Conservation (phyloP, 2,329 filamentous ascomycete genomes). For the Daldinia sp. region DNA sequence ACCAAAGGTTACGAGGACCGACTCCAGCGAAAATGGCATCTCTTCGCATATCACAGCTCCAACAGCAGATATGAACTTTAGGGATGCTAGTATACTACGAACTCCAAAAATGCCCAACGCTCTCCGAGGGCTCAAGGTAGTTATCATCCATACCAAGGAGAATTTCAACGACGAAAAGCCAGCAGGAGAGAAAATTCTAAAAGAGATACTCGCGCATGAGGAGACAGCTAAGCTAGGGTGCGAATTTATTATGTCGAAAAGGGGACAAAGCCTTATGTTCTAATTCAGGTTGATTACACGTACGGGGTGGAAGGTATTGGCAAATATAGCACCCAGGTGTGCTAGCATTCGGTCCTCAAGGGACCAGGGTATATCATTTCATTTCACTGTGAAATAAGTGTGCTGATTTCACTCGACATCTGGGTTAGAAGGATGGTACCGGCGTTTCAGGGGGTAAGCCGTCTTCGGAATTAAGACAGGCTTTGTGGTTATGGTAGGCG, state of each 20-base stretch:
- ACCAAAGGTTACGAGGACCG: slow-evolving; percentile 34
- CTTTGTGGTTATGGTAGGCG: slow-evolving; percentile 20
- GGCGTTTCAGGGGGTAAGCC: slow-evolving; percentile 29
- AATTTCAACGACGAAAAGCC: slow-evolving; percentile 77
- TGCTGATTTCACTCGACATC: slow-evolving; percentile 8
- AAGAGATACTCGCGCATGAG: slow-evolving; percentile 76
- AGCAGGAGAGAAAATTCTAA: slow-evolving; percentile 74
- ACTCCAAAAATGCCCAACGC: slow-evolving; percentile 55
- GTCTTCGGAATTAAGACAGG: slow-evolving; percentile 2
- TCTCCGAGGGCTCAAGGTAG: slow-evolving; percentile 79
- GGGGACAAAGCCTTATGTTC: slow-evolving; percentile 71
- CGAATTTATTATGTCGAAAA: slow-evolving; percentile 78
- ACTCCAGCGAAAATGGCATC: slow-evolving; percentile 44
- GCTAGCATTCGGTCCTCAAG: slow-evolving; percentile 24
- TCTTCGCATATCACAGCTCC: slow-evolving; percentile 62
- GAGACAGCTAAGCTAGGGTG: slow-evolving; percentile 76
- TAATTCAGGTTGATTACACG: slow-evolving; percentile 49
- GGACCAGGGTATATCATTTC: slow-evolving; percentile 2
- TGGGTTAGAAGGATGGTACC: slow-evolving; percentile 15
- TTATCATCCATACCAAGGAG: slow-evolving; percentile 96
- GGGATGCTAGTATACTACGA: slow-evolving; percentile 51
- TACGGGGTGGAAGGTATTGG: slow-evolving; percentile 21
- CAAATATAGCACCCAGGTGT: slow-evolving; percentile 18
- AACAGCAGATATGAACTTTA: slow-evolving; percentile 60
- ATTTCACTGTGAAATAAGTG: slow-evolving; percentile 23